Evolutionary conservation across 2,329 filamentous ascomycete species (phyloP).

Genomic region (Pseudocercospora eumusae): DNA sequence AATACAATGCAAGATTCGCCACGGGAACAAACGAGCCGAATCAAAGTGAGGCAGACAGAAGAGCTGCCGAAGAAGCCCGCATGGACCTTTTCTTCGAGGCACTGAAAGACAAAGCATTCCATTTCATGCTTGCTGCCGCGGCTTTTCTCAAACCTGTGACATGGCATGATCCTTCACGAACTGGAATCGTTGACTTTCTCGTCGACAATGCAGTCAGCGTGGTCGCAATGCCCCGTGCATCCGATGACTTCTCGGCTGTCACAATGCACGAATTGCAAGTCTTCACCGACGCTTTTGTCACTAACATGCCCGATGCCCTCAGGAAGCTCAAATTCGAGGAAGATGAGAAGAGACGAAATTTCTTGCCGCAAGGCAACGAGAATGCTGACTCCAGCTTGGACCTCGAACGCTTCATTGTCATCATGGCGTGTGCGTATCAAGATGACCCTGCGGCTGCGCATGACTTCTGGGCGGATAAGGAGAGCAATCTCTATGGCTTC

Average conservation of each 20-base stretch:
- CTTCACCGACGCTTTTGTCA: conserved; percentile 87
- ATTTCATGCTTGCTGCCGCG: conserved; percentile 84
- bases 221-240: conserved; percentile 66
- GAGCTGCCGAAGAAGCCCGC: conserved; percentile 60
- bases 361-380: conserved; percentile 43
- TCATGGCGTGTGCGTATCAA: conserved; percentile 90
- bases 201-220: conserved; percentile 75
- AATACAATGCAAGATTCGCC: conserved; percentile 79
- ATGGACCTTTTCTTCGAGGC: conserved; percentile 69
- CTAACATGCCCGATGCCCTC: conserved; percentile 82
- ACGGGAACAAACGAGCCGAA: conserved; percentile 33
- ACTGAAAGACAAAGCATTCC: conserved; percentile 84
- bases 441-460: conserved; percentile 79
- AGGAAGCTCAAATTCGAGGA: conserved; percentile 83
- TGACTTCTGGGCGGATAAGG: conserved; percentile 88
- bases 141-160: conserved; percentile 77
- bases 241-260: conserved; percentile 68
- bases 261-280: conserved; percentile 80
- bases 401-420: conserved; percentile 85
- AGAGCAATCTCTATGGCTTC: conserved; percentile 92
- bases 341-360: conserved; percentile 71
- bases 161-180: conserved; percentile 85
- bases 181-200: conserved; percentile 77
- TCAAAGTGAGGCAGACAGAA: conserved; percentile 63
- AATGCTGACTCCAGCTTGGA: conserved; percentile 51